Evolutionary conservation across 768 basidiomycete genomes (phyloP).

Genomic region (Pleurotus sapidus): DNA sequence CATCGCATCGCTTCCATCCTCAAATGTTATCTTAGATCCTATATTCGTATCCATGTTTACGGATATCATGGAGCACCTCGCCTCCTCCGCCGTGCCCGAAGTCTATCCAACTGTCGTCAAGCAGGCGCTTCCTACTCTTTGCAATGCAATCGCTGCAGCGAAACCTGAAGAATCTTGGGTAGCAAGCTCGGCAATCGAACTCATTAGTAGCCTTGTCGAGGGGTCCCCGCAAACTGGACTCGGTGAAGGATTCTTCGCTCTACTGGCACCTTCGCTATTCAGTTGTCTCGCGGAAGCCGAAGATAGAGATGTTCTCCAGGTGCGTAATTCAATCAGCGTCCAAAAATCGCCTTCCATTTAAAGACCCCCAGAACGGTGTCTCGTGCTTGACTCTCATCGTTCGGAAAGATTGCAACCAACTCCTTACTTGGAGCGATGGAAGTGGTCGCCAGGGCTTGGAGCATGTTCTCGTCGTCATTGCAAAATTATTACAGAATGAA

Average conservation of each 20-base stretch:
- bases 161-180: slow-evolving; percentile 69
- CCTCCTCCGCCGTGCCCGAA: slow-evolving; percentile 52
- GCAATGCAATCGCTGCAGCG: slow-evolving; percentile 56
- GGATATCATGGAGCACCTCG: slow-evolving; percentile 73
- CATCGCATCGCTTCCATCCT: neutral
- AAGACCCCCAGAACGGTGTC: slow-evolving; percentile 65
- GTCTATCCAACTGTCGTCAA: slow-evolving; percentile 75
- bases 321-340: slow-evolving; percentile 22
- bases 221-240: slow-evolving; percentile 63
- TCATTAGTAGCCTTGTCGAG: slow-evolving; percentile 67
- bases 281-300: slow-evolving; percentile 64
- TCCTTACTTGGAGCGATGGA: slow-evolving; percentile 71
- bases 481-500: slow-evolving; percentile 69
- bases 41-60: slow-evolving; percentile 83
- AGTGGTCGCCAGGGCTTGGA: slow-evolving; percentile 75
- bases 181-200: slow-evolving; percentile 77
- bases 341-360: neutral
- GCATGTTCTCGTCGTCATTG: slow-evolving; percentile 71
- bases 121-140: slow-evolving; percentile 71
- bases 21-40: slow-evolving; percentile 52
- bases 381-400: slow-evolving; percentile 78
- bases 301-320: slow-evolving; percentile 85
- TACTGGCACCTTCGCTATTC: slow-evolving; percentile 76
- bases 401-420: slow-evolving; percentile 82
- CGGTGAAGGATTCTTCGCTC: slow-evolving; percentile 77